Evolutionary conservation across 805 yeast genomes (phyloP).

Genomic region (Cyberlindnera xylosilytica): DNA sequence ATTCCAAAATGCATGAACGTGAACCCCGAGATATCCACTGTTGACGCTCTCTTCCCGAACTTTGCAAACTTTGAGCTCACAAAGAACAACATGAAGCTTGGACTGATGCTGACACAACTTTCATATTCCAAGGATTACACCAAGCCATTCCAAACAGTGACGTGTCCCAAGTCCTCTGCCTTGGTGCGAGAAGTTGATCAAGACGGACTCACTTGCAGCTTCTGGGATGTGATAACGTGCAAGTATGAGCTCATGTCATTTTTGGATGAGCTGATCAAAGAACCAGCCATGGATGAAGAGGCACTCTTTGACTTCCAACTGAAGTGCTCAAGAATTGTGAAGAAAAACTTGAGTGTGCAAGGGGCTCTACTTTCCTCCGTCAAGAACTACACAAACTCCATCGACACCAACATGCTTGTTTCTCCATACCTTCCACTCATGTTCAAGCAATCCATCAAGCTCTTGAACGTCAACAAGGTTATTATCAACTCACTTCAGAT

Average conservation of each 20-base stretch:
- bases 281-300: slow-evolving; percentile 27
- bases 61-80: slow-evolving; percentile 19
- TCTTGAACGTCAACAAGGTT: slow-evolving; percentile 27
- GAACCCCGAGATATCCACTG: slow-evolving; percentile 13
- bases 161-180: slow-evolving; percentile 1
- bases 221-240: slow-evolving; percentile 30
- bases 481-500: slow-evolving; percentile 28
- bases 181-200: slow-evolving; percentile 8
- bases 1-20: slow-evolving; percentile 33
- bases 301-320: slow-evolving; percentile 35
- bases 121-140: slow-evolving; percentile 6
- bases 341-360: slow-evolving; percentile 23
- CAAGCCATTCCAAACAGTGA: not conserved
- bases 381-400: slow-evolving; percentile 24
- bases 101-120: slow-evolving; percentile 24
- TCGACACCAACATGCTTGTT: slow-evolving; percentile 17
- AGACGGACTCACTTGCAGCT: slow-evolving; percentile 19
- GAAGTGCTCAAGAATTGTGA: slow-evolving; percentile 37
- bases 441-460: slow-evolving; percentile 28
- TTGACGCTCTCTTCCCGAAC: slow-evolving; percentile 23
- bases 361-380: slow-evolving; percentile 13
- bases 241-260: slow-evolving; percentile 37
- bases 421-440: slow-evolving; percentile 30
- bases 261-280: slow-evolving; percentile 32
- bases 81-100: slow-evolving; percentile 26